phyloP scores from a whole-genome alignment of 2,329 filamentous ascomycete species.

The Hortaea sp. region DNA sequence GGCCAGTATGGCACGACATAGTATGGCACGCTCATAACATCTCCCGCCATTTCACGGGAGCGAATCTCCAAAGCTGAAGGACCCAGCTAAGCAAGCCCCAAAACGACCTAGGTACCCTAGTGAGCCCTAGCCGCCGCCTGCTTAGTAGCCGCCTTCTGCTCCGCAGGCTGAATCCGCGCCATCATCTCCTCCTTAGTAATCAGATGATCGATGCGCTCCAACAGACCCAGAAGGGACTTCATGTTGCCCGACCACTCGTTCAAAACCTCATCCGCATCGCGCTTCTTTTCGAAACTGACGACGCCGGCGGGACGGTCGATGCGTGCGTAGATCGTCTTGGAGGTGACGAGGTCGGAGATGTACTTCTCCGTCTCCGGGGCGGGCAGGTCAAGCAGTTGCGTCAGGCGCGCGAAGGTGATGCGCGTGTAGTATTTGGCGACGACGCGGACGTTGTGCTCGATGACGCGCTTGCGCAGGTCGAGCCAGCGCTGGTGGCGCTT shows the following conservation, averaged over 20 bases:
- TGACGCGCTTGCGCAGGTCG: conserved; percentile 93
- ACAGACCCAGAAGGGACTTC: conserved; percentile 75
- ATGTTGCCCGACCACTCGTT: conserved; percentile 99
- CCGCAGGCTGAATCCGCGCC: conserved; percentile 76
- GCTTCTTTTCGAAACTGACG: conserved; percentile 88
- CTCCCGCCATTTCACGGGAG: no score
- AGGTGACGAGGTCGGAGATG: conserved; percentile 91
- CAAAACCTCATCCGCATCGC: conserved; percentile 88
- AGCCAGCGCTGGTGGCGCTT: conserved; percentile 72
- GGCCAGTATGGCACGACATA: no score
- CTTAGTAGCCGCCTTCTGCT: conserved; percentile 8
- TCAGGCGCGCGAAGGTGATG: conserved; percentile 84
- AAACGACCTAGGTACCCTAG: neutral
- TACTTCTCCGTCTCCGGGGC: conserved; percentile 98
- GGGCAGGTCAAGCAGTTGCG: conserved; percentile 78
- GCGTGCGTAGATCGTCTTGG: conserved; percentile 95
- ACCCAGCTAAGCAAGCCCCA: neutral
- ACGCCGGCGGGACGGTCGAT: conserved; percentile 89
- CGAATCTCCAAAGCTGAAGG: no score
- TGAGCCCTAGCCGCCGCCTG: neutral
- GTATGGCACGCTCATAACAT: no score
- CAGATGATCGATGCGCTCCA: conserved; percentile 91
- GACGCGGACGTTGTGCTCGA: conserved; percentile 97
- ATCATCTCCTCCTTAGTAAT: conserved; percentile 99
- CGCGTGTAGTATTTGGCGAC: conserved; percentile 98